Percentiles rank a stretch among this genome's conserved stretches.
Conservation (phyloP, 129 eudicot species). For the Pittosporum tobira region DNA sequence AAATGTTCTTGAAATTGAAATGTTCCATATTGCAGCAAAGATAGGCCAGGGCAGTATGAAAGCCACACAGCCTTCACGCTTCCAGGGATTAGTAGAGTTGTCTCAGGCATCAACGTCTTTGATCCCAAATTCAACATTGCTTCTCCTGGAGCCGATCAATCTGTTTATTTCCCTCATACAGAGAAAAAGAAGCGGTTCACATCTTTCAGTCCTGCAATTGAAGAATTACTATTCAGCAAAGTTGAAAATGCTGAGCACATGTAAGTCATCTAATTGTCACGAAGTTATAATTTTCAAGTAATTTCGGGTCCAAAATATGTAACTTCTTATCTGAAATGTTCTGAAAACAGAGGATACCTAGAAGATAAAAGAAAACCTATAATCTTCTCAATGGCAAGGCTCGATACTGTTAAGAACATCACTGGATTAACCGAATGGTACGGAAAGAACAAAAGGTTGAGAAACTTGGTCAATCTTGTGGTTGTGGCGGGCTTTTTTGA, state of each 20-base stretch:
- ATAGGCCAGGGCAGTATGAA: constrained; percentile 97
- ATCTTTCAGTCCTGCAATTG: constrained; percentile 64
- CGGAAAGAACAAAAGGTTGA: constrained; percentile 72
- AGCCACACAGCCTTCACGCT: constrained; percentile 78
- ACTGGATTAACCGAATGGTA: constrained; percentile 88
- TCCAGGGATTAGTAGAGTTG: constrained; percentile 83
- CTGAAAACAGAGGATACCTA: constrained; percentile 56
- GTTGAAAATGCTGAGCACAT: constrained; percentile 69
- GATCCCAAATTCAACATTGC: constrained; percentile 96
- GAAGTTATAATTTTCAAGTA: no score
- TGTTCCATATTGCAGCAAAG: constrained; percentile 60
- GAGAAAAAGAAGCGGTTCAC: constrained; percentile 68
- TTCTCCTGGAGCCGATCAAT: constrained; percentile 96
- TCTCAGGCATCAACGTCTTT: constrained; percentile 84
- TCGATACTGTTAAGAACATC: constrained; percentile 82
- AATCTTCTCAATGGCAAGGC: constrained; percentile 97
- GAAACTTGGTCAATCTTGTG: constrained; percentile 78
- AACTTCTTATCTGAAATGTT: constrained; percentile 7
- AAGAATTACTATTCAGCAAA: constrained; percentile 67
- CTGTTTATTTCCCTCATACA: constrained; percentile 78
- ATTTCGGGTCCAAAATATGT: not conserved
- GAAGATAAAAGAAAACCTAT: constrained; percentile 79
- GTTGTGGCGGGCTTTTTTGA: constrained; percentile 87
- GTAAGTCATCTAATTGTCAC: no score
- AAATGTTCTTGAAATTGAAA: not conserved